Conservation (phyloP, 1,284 basidiomycete species). For the Ceratobasidium sp. region DNA sequence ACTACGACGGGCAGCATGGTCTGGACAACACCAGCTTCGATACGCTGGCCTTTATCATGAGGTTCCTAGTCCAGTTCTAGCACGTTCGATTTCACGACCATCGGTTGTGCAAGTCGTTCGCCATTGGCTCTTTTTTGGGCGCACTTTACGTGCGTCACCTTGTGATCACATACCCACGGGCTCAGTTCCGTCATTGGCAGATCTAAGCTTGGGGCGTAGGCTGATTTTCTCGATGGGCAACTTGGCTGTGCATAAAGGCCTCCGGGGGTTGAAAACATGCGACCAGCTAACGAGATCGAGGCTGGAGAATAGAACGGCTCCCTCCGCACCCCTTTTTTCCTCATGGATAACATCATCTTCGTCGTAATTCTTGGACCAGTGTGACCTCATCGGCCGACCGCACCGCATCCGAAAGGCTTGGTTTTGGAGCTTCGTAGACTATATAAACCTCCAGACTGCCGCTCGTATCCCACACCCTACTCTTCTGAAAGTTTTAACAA, state of each 20-base stretch:
- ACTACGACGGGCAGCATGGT: not conserved
- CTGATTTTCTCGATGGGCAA: conserved; percentile 44
- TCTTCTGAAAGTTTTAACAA: conserved; percentile 19
- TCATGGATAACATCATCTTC: conserved; percentile 36
- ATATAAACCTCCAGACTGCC: conserved; percentile 17
- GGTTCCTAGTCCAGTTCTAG: not conserved
- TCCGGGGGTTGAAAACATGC: conserved; percentile 4
- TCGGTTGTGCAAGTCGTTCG: not conserved
- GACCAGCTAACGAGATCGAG: conserved; percentile 15
- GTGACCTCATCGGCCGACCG: conserved; percentile 41
- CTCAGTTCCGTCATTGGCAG: conserved; percentile 44
- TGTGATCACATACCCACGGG: conserved; percentile 40
- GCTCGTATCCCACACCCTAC: conserved; percentile 20
- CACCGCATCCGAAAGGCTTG: conserved; percentile 31
- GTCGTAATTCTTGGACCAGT: conserved; percentile 36
- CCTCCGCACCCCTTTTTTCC: conserved; percentile 37
- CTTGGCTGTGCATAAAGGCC: conserved; percentile 41
- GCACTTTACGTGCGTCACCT: not conserved
- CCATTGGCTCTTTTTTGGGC: conserved; percentile 20
- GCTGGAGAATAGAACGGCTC: conserved; percentile 21
- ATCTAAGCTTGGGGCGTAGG: conserved; percentile 28
- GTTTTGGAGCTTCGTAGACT: conserved; percentile 25
- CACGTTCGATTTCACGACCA: conserved; percentile 1
- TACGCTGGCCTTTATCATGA: conserved; percentile 7
- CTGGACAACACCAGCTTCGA: not conserved